Evolutionary conservation across 192 early-diverging fungal genomes (phyloP), one percentile per base, ranked within the genome.

Genomic region (Coemansia sp.): DNA sequence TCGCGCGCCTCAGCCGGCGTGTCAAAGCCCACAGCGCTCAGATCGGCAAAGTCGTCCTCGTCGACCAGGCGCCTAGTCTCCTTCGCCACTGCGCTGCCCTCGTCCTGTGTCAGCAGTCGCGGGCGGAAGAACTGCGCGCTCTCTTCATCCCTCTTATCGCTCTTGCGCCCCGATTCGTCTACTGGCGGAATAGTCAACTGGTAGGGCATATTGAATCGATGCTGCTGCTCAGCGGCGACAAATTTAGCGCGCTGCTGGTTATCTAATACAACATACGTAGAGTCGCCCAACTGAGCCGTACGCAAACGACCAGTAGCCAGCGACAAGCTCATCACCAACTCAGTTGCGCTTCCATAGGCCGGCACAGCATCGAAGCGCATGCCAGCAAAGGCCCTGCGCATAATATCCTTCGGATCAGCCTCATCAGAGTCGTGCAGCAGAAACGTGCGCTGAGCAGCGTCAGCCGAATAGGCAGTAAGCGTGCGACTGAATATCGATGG

Each of bases 191-290:
- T 78, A 9, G 77, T 84, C 48, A 84, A 60, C 62, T 84, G 82
- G 42, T 70, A 84, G 5, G 82, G 82, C 77, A 75, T 79, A 46
- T 84, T 84, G 66, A 84, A 84, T 14, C 72, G 65, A 57, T 84
- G 82, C 68, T 84, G 77, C 51, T 84, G 82, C 60, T 84, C 82
- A 5, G 82, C 62, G 5, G 77, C 72, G 17, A 74, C 74, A 41
- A 74, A 76, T 21, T 60, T 63, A 4, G 80, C 76, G 41, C 53
- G 42, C 32, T 70, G 65, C 25, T 63, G 45, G 27, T n/a, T 21
- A 10, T 82, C 67, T 57, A 84, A 32, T 0, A 84, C 61, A 14
- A 68, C 70, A 53, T 70, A 84, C 4, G 77, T 84, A 15, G 77
- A 79, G 63, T 84, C 82, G 36, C 82, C 82, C 45, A 84, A 64